phyloP scores from a whole-genome alignment of 163 green algal genomes.

The Picocystis sp. region DNA sequence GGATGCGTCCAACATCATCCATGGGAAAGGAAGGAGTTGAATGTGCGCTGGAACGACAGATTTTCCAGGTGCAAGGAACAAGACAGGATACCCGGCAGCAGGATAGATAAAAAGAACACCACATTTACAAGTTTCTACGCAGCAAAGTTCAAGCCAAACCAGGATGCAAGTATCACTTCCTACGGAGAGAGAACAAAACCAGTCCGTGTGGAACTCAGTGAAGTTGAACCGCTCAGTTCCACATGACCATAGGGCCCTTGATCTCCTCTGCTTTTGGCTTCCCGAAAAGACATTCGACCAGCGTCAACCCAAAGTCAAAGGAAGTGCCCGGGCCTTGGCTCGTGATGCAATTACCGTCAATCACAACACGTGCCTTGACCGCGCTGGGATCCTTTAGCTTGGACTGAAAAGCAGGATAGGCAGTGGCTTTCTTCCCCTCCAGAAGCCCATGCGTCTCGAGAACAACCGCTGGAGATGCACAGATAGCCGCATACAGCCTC shows the following conservation, averaged over 20 bases:
- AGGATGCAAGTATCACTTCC: too few relatives aligned
- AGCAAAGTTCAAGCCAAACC: too few relatives aligned
- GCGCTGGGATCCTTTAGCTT: slow-evolving; percentile 42
- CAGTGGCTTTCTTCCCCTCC: slow-evolving; percentile 45
- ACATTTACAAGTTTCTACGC: too few relatives aligned
- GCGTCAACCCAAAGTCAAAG: slow-evolving; percentile 84
- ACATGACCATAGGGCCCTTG: slow-evolving; percentile 72
- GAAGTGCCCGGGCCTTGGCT: slow-evolving; percentile 77
- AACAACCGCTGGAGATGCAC: slow-evolving; percentile 74
- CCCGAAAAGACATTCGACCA: slow-evolving; percentile 77
- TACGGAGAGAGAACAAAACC: too few relatives aligned
- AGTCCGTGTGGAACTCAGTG: too few relatives aligned
- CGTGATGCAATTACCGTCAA: slow-evolving; percentile 59
- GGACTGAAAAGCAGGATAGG: slow-evolving; percentile 73
- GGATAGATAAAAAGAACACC: too few relatives aligned
- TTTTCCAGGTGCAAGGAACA: too few relatives aligned
- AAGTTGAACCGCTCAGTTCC: too few relatives aligned
- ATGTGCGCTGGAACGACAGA: too few relatives aligned
- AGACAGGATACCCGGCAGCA: too few relatives aligned
- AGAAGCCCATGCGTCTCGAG: slow-evolving; percentile 44
- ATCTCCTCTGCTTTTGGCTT: slow-evolving; percentile 65
- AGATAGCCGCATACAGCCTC: slow-evolving; percentile 70
- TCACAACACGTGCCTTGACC: slow-evolving; percentile 46
- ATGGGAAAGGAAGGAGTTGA: too few relatives aligned
- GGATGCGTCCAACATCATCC: too few relatives aligned